A percentile compares a stretch with the other conserved stretches of the same genome.
Evolutionary conservation across 2,329 filamentous ascomycete genomes (phyloP).

Genomic region (Penicillium verrucosum): DNA sequence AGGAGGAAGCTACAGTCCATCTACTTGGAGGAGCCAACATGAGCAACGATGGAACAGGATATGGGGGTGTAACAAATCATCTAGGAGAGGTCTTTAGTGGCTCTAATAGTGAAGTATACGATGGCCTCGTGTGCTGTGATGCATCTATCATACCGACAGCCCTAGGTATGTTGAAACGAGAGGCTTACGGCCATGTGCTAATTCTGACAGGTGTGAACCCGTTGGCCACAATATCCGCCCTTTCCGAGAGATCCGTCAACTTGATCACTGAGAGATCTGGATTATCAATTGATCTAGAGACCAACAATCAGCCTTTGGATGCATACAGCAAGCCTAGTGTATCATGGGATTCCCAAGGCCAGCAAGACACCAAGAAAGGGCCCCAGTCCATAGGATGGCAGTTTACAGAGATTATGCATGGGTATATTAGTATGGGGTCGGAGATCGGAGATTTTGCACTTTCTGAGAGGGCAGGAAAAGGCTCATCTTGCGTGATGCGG

Average conservation of each 20-base stretch:
- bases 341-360: background rate
- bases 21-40: slow-evolving; percentile 65
- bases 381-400: slow-evolving; percentile 13
- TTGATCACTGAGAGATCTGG: slow-evolving; percentile 44
- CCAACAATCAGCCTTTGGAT: slow-evolving; percentile 12
- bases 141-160: slow-evolving; percentile 60
- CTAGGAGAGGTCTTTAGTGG: slow-evolving; percentile 59
- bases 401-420: slow-evolving; percentile 17
- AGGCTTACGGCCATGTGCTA: background rate
- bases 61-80: slow-evolving; percentile 60
- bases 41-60: slow-evolving; percentile 56
- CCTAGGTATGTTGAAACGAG: slow-evolving; percentile 40
- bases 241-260: slow-evolving; percentile 63
- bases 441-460: background rate
- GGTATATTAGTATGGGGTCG: slow-evolving; percentile 4
- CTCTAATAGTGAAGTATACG: slow-evolving; percentile 49
- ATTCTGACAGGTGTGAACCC: slow-evolving; percentile 53
- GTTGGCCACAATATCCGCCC: slow-evolving; percentile 65
- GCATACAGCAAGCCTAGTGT: slow-evolving; percentile 2
- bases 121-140: slow-evolving; percentile 61
- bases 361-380: background rate
- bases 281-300: slow-evolving; percentile 44
- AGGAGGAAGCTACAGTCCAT: slow-evolving; percentile 53
- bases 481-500: background rate
- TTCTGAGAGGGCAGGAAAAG: background rate